These are phyloP conservation scores for Geoglossum glabrum DNA, from an alignment of 495 filamentous ascomycete genomes.

Conservation along the genomic window DNA sequence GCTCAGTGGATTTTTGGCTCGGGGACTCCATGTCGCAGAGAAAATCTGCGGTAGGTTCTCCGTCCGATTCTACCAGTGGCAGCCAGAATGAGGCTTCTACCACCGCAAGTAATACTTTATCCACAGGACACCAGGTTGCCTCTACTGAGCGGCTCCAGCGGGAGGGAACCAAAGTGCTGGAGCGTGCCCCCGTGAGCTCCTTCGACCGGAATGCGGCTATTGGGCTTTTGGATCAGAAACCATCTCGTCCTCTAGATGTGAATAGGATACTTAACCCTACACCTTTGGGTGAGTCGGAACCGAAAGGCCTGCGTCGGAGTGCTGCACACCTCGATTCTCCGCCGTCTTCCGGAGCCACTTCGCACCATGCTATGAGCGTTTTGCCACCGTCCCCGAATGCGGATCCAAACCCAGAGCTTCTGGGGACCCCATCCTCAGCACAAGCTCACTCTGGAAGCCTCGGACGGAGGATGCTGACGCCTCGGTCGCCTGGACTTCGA, in stretches of 20 bases:
- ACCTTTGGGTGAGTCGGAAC: neutral
- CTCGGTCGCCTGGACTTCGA: slow-evolving; percentile 37
- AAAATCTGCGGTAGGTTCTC: neutral
- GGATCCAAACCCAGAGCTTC: neutral
- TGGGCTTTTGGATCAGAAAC: neutral
- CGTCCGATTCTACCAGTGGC: neutral
- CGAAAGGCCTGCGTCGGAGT: neutral
- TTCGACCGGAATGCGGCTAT: neutral
- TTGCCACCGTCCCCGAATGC: neutral
- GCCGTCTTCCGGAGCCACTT: neutral
- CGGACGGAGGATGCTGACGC: slow-evolving; percentile 38
- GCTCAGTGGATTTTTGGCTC: neutral
- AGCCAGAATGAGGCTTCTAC: neutral
- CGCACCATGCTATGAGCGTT: neutral
- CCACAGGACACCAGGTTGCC: neutral
- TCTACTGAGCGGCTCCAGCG: neutral
- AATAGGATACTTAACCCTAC: neutral
- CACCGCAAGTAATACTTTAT: neutral
- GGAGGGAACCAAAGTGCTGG: neutral
- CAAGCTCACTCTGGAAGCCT: slow-evolving; percentile 13
- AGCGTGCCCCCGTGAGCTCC: neutral
- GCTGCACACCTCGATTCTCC: neutral
- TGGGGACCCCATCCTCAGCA: neutral
- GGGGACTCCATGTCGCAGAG: neutral
- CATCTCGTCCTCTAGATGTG: slow-evolving; percentile 1